Percentiles rank a stretch among this genome's conserved stretches.
Evolutionary conservation across 1,139 yeast genomes (phyloP).

Genomic region (Taphrina wiesneri): DNA sequence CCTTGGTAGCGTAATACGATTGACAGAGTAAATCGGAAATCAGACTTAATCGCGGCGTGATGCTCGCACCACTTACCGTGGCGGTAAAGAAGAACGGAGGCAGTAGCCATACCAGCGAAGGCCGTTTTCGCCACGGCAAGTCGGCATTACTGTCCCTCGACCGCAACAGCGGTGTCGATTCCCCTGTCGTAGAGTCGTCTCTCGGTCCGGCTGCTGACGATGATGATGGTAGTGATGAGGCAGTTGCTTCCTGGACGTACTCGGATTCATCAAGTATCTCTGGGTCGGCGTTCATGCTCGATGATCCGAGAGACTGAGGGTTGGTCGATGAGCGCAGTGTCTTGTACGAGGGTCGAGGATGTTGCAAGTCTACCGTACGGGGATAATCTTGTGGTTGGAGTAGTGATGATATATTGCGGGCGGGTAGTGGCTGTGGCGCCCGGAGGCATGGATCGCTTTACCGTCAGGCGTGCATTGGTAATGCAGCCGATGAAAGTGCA

Average conservation of each 20-base stretch:
- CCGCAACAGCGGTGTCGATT: constrained; percentile 1
- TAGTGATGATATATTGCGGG: background rate
- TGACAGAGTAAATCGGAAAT: constrained; percentile 37
- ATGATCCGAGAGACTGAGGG: background rate
- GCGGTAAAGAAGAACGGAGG: constrained; percentile 39
- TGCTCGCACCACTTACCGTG: constrained; percentile 37
- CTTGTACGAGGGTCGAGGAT: no score
- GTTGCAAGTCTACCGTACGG: no score
- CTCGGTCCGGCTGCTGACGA: background rate
- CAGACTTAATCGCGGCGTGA: constrained; percentile 39
- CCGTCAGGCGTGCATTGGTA: background rate
- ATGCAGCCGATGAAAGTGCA: background rate
- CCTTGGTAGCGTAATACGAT: constrained; percentile 29
- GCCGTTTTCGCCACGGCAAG: constrained; percentile 16
- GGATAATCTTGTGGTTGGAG: background rate
- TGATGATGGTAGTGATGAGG: background rate
- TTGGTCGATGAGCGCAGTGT: no score
- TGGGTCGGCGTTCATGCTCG: constrained; percentile 5
- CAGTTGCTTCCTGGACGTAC: constrained; percentile 6
- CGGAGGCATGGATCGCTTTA: background rate
- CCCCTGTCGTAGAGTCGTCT: background rate
- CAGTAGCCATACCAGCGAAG: constrained; percentile 33
- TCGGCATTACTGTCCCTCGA: constrained; percentile 11
- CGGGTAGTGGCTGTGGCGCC: background rate
- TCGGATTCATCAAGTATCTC: constrained; percentile 10